phyloP scores from a whole-genome alignment of 2,329 filamentous ascomycete species.

The Pseudogymnoascus sp. region DNA sequence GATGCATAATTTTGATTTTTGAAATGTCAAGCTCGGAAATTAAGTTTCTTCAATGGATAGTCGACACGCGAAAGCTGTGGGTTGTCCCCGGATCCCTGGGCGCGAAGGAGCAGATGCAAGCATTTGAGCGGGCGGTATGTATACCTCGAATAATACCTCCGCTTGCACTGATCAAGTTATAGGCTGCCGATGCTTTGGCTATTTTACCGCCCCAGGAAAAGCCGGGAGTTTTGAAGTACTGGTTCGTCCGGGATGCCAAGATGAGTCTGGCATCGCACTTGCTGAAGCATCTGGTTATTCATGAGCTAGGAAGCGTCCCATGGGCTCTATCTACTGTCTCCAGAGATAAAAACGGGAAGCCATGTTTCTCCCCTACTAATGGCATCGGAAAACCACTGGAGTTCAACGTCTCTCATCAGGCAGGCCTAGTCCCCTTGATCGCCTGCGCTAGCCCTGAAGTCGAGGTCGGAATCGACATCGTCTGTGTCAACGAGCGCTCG shows the following conservation, averaged over 20 bases:
- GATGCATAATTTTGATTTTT: neutral
- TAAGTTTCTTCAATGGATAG: constrained; percentile 50
- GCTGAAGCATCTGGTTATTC: constrained; percentile 64
- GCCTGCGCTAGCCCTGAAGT: constrained; percentile 33
- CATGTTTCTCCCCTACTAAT: constrained; percentile 31
- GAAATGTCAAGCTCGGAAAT: neutral
- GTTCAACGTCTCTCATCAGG: constrained; percentile 77
- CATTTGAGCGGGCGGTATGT: neutral
- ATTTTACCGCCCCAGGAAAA: constrained; percentile 50
- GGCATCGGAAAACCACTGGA: neutral
- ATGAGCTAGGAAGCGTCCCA: constrained; percentile 47
- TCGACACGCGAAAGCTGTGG: constrained; percentile 55
- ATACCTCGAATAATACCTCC: neutral
- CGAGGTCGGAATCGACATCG: constrained; percentile 66
- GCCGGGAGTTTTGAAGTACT: constrained; percentile 50
- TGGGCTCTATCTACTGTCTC: constrained; percentile 54
- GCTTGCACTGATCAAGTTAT: neutral
- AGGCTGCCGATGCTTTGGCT: constrained; percentile 48
- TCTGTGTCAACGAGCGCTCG: constrained; percentile 63
- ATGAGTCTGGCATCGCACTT: constrained; percentile 66
- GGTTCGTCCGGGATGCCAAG: constrained; percentile 64
- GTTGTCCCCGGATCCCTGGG: constrained; percentile 35
- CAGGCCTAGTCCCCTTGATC: constrained; percentile 63
- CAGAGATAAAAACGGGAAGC: constrained; percentile 43
- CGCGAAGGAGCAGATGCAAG: constrained; percentile 30